Base-by-base conservation (phyloP, 192 early-diverging fungal genomes). In the Backusella luteola region DNA sequence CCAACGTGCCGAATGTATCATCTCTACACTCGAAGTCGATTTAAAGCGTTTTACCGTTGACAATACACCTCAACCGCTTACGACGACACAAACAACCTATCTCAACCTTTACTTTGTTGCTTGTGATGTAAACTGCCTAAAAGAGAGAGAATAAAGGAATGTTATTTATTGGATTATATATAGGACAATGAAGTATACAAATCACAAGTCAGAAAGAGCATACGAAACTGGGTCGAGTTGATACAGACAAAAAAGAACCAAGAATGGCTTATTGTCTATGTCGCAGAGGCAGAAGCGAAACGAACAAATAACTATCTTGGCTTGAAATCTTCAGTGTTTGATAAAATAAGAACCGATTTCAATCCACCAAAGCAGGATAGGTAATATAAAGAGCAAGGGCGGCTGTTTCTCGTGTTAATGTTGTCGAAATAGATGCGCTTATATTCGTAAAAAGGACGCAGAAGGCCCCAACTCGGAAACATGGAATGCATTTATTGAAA, bases 291-390 rank as follows among this genome's bases (percentile, higher is more conserved):
- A 9, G 87, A 85, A 34, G 85, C 86, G 44, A 79, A 82, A 19
- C 85, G 89, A 73, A 83, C 86, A 17, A 82, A 87, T 14, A 89
- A 78, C 66, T 92, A 91, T 74, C 83, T 93, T 36, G 80, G 73
- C 74, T 81, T 91, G 76, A 89, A 90, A n/a, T 77, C 90, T 0
- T 88, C 93, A 1, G 92, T 97, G 2, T 89, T 89, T 71, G 97
- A 99, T 79, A 91, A 90, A 71, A 90, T 99, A 67, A 94, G 93
- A 67, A 86, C 94, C 11, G 97, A 99, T 73, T 95, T 97, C 66
- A 90, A 89, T 74, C 84, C 80, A 66, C 77, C 84, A 70, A 91
- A 91, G 44, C 86, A 85, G 39, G 91, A 93, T 66, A 84, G 91
- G 89, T 85, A 84, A 35, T 15, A 12, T 34, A 36, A 0, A 66